Evolutionary conservation across 352 stramenopile genomes (phyloP).

Genomic region (Detonula confervacea): DNA sequence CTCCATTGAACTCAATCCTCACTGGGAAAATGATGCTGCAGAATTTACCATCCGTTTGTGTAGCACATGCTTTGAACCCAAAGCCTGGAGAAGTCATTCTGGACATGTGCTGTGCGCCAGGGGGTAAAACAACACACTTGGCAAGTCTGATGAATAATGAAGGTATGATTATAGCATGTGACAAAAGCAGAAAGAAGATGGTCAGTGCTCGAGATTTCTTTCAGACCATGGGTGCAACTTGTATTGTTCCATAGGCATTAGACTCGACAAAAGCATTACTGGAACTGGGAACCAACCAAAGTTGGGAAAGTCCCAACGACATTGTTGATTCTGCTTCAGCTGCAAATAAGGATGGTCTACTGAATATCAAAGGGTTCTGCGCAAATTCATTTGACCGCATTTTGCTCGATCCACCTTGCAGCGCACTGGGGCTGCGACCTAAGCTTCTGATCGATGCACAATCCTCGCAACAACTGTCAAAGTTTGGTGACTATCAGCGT

Average conservation of each 20-base stretch:
- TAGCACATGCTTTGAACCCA: conserved; percentile 90
- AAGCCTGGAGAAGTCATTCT: conserved; percentile 89
- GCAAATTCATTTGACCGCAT: conserved; percentile 93
- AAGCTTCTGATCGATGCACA: conserved; percentile 86
- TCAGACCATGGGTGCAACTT: conserved; percentile 63
- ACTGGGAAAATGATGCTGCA: conserved; percentile 90
- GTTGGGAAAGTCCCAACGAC: conserved; percentile 64
- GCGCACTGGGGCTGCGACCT: conserved; percentile 91
- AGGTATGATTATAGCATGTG: conserved; percentile 88
- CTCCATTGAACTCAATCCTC: conserved; percentile 89
- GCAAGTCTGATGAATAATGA: conserved; percentile 91
- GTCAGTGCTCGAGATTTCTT: conserved; percentile 87
- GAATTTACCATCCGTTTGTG: conserved; percentile 92
- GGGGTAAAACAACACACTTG: conserved; percentile 93
- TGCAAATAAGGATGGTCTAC: conserved; percentile 78
- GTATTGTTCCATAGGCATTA: conserved; percentile 76
- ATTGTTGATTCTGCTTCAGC: conserved; percentile 76
- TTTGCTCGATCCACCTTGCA: conserved; percentile 92
- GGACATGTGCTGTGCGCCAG: conserved; percentile 93
- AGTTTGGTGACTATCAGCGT: conserved; percentile 70
- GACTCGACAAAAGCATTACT: conserved; percentile 90
- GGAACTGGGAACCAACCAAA: conserved; percentile 36
- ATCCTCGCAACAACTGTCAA: conserved; percentile 78
- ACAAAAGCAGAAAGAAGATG: conserved; percentile 91
- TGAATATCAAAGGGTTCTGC: conserved; percentile 89